Conservation (phyloP, 805 yeast genomes). For the Cyberlindnera veronae region DNA sequence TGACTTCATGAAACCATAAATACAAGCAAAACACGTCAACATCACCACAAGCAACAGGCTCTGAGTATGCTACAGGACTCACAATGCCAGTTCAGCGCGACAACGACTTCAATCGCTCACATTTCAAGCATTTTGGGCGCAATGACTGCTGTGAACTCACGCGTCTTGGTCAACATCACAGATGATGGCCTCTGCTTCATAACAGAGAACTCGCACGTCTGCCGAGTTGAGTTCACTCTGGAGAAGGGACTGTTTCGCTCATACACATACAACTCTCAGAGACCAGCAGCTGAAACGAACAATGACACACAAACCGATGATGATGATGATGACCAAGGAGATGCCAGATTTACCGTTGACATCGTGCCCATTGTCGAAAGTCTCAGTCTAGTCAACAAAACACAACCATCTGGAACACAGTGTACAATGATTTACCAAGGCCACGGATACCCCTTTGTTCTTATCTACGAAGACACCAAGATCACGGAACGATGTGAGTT, state of each 20-base stretch:
- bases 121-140: slow-evolving; percentile 44
- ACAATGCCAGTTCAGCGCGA: slow-evolving; percentile 35
- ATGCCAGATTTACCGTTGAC: slow-evolving; percentile 38
- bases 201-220: slow-evolving; percentile 43
- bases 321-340: slow-evolving; percentile 17
- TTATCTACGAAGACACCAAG: slow-evolving; percentile 52
- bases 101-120: slow-evolving; percentile 44
- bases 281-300: neutral
- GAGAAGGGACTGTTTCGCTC: slow-evolving; percentile 36
- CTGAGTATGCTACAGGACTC: slow-evolving; percentile 6
- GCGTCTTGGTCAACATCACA: slow-evolving; percentile 42
- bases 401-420: slow-evolving; percentile 32
- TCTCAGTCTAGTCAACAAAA: slow-evolving; percentile 40
- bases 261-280: slow-evolving; percentile 24
- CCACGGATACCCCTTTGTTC: slow-evolving; percentile 48
- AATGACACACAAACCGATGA: slow-evolving; percentile 12
- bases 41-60: neutral
- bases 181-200: slow-evolving; percentile 50
- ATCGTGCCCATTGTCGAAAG: slow-evolving; percentile 48
- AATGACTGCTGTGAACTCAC: slow-evolving; percentile 37
- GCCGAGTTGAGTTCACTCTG: slow-evolving; percentile 33
- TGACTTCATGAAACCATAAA: too few relatives aligned
- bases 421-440: slow-evolving; percentile 50
- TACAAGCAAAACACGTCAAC: too few relatives aligned
- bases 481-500: slow-evolving; percentile 57